Conservation (phyloP, 441 rosid species). For the Aquilaria agallochum region DNA sequence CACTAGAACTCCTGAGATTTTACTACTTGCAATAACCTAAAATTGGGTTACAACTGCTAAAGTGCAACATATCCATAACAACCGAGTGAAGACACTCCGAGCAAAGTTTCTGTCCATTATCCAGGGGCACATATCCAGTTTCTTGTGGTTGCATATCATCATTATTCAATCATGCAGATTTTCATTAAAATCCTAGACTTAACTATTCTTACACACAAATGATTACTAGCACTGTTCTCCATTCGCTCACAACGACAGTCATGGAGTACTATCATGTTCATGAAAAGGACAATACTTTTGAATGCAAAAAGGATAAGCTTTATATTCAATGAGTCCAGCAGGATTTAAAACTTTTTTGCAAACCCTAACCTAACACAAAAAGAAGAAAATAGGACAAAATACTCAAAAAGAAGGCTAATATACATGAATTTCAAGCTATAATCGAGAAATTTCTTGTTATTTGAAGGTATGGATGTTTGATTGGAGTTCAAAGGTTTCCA, state of each 20-base stretch:
- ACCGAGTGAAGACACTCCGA: conserved; percentile 71
- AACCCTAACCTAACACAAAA: no score
- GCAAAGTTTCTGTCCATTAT: conserved; percentile 71
- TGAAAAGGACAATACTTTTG: conserved; percentile 83
- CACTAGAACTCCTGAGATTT: no score
- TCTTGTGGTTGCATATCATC: conserved; percentile 44
- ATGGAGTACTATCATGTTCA: conserved; percentile 66
- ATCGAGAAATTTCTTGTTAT: no score
- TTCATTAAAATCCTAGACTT: background rate
- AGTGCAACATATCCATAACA: conserved; percentile 39
- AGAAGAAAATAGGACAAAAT: no score
- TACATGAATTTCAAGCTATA: no score
- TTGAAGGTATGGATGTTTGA: no score
- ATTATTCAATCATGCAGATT: no score
- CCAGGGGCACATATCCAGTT: conserved; percentile 44
- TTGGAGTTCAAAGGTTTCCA: no score
- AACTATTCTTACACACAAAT: background rate
- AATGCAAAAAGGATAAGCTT: conserved; percentile 79
- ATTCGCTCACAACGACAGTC: conserved; percentile 82
- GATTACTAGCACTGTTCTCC: conserved; percentile 44
- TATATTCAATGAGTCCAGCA: conserved; percentile 79
- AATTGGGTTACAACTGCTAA: no score
- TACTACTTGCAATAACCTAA: no score
- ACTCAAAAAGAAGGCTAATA: no score
- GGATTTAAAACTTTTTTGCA: conserved; percentile 20